Evolutionary conservation across 2,329 filamentous ascomycete species (phyloP).

Genomic region (Monosporascus cannonballus): DNA sequence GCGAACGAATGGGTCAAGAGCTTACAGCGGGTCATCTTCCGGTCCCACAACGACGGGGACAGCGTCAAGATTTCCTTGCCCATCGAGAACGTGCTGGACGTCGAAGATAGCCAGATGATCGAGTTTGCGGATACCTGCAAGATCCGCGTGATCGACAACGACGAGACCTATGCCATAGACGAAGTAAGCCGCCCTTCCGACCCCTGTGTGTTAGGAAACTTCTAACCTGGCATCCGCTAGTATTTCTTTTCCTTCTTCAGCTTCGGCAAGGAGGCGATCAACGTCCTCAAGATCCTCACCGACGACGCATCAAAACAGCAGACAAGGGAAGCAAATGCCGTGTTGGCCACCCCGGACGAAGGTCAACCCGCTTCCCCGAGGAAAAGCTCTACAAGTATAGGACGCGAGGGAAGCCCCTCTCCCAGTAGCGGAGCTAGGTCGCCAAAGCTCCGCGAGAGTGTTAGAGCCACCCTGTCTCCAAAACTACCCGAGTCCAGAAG

Average conservation of each 20-base stretch:
- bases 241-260: conserved; percentile 98
- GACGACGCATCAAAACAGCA: conserved; percentile 52
- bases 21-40: conserved; percentile 89
- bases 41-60: conserved; percentile 92
- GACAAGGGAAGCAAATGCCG: conserved; percentile 22
- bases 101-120: conserved; percentile 85
- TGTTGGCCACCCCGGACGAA: conserved; percentile 1
- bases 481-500: conserved; percentile 41
- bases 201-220: neutral
- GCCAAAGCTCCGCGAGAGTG: conserved; percentile 45
- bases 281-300: conserved; percentile 67
- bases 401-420: conserved; percentile 4
- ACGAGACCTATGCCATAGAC: conserved; percentile 91
- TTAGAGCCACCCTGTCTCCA: conserved; percentile 56
- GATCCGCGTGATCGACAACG: conserved; percentile 85
- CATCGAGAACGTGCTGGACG: conserved; percentile 81
- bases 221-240: conserved; percentile 36
- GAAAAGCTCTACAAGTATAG: conserved; percentile 11
- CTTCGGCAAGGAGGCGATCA: conserved; percentile 75
- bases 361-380: conserved; percentile 4
- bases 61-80: conserved; percentile 94
- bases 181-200: conserved; percentile 53
- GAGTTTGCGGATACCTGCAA: conserved; percentile 93
- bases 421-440: conserved; percentile 24
- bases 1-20: conserved; percentile 97